These are phyloP conservation scores for Pyrenochaeta sp. DNA, from an alignment of 2,329 filamentous ascomycete genomes.

Conservation along the genomic window DNA sequence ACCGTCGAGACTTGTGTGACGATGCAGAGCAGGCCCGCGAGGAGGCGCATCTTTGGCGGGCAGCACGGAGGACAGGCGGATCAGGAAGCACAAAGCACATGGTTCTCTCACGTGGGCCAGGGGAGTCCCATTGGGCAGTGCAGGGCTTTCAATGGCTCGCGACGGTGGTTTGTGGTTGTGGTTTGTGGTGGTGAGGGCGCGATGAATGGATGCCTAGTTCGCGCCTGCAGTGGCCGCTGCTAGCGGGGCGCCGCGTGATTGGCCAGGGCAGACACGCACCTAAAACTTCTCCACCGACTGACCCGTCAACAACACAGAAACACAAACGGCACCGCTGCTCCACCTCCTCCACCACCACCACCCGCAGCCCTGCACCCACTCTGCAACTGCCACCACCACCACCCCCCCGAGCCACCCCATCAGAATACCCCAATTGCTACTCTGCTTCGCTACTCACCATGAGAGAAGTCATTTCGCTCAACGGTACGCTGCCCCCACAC, in stretches of 20 bases:
- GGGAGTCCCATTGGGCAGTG: slow-evolving; percentile 16
- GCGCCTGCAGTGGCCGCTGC: slow-evolving; percentile 12
- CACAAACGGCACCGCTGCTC: slow-evolving; percentile 23
- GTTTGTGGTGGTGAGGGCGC: background rate
- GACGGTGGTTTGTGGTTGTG: slow-evolving; percentile 2
- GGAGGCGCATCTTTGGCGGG: slow-evolving; percentile 45
- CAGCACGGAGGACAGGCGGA: slow-evolving; percentile 16
- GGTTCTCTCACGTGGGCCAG: slow-evolving; percentile 24
- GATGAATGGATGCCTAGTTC: background rate
- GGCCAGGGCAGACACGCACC: slow-evolving; percentile 3
- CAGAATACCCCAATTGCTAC: slow-evolving; percentile 44
- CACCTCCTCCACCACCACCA: slow-evolving; percentile 27
- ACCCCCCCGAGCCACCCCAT: slow-evolving; percentile 21
- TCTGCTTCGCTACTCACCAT: slow-evolving; percentile 66
- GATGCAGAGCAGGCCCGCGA: slow-evolving; percentile 40
- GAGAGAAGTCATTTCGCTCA: slow-evolving; percentile 99
- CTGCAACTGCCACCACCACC: no score
- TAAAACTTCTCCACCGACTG: slow-evolving; percentile 17
- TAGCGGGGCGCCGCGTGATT: slow-evolving; percentile 18
- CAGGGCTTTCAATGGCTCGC: slow-evolving; percentile 6
- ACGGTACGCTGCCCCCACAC: slow-evolving; percentile 72
- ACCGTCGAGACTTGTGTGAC: slow-evolving; percentile 45
- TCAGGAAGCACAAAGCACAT: background rate
- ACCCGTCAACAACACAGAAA: slow-evolving; percentile 26
- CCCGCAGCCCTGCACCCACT: slow-evolving; percentile 25